These are phyloP conservation scores for Xylaria intraflava DNA, from an alignment of 495 filamentous ascomycete genomes.

Conservation along the genomic window DNA sequence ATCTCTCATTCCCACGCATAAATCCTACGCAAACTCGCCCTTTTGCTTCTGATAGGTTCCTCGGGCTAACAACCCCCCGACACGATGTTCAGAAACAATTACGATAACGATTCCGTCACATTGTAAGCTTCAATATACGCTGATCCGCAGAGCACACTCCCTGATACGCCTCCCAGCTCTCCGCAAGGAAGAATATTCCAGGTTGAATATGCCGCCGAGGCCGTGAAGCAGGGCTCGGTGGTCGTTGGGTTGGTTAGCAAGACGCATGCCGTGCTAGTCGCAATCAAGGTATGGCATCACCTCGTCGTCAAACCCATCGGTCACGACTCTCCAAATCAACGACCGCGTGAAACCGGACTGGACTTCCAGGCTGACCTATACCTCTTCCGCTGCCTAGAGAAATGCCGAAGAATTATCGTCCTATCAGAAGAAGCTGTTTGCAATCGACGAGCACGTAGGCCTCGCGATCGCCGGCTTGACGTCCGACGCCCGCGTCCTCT, in stretches of 20 bases:
- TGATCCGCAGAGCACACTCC: slow-evolving; percentile 7
- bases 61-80: not conserved
- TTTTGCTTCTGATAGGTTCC: slow-evolving; percentile 6
- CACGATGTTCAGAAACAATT: slow-evolving; percentile 98
- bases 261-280: slow-evolving; percentile 92
- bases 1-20: not conserved
- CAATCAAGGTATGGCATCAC: slow-evolving; percentile 69
- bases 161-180: slow-evolving; percentile 54
- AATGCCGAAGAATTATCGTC: slow-evolving; percentile 99
- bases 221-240: slow-evolving; percentile 97
- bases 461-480: slow-evolving; percentile 95
- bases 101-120: slow-evolving; percentile 99
- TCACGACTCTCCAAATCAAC: not conserved
- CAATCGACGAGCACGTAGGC: slow-evolving; percentile 90
- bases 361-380: slow-evolving; percentile 5
- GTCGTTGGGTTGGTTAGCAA: slow-evolving; percentile 96
- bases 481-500: slow-evolving; percentile 96
- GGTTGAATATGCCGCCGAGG: slow-evolving; percentile 97
- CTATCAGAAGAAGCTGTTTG: slow-evolving; percentile 99
- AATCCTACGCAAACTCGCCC: not conserved
- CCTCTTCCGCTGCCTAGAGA: slow-evolving; percentile 48
- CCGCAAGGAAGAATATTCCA: slow-evolving; percentile 99
- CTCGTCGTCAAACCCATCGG: not conserved
- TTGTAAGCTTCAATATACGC: slow-evolving; percentile 59
- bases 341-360: not conserved